Evolutionary conservation across 2,329 filamentous ascomycete genomes (phyloP).

Genomic region (Ilyonectria sp.): DNA sequence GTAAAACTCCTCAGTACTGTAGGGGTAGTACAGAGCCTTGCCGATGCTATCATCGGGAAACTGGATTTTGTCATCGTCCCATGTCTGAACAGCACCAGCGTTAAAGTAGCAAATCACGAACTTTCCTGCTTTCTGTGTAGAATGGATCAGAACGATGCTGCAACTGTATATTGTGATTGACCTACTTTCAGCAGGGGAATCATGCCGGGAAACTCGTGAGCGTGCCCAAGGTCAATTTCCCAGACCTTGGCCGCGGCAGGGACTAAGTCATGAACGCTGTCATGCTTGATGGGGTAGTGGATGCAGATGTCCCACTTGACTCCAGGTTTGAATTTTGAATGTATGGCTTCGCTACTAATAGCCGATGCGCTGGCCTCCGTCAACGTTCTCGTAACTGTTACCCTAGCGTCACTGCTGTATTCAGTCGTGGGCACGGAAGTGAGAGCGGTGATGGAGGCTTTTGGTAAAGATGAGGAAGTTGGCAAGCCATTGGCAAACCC

Average conservation of each 20-base stretch:
- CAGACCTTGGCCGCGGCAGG: constrained; percentile 48
- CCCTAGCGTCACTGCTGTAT: no score
- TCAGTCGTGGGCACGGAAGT: not conserved
- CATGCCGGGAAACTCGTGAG: constrained; percentile 43
- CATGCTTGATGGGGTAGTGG: constrained; percentile 49
- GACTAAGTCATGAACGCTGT: constrained; percentile 43
- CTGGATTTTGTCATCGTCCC: constrained; percentile 46
- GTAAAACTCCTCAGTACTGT: constrained; percentile 49
- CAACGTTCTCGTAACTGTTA: not conserved
- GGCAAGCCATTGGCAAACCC: not conserved
- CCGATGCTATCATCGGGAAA: constrained; percentile 47
- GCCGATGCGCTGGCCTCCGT: not conserved
- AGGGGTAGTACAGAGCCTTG: constrained; percentile 44
- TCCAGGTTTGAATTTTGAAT: constrained; percentile 46
- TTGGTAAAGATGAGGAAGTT: not conserved
- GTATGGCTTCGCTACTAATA: not conserved
- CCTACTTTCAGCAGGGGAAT: constrained; percentile 50
- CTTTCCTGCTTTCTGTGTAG: constrained; percentile 44
- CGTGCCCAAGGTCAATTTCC: constrained; percentile 52
- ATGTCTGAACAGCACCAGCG: constrained; percentile 49
- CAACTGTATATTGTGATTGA: not conserved
- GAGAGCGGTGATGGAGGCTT: not conserved
- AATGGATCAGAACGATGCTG: constrained; percentile 3
- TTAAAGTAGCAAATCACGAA: constrained; percentile 55
- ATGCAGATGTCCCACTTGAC: constrained; percentile 51